These are phyloP conservation scores for Penicillium desertorum DNA, from an alignment of 495 filamentous ascomycete genomes.

Conservation along the genomic window DNA sequence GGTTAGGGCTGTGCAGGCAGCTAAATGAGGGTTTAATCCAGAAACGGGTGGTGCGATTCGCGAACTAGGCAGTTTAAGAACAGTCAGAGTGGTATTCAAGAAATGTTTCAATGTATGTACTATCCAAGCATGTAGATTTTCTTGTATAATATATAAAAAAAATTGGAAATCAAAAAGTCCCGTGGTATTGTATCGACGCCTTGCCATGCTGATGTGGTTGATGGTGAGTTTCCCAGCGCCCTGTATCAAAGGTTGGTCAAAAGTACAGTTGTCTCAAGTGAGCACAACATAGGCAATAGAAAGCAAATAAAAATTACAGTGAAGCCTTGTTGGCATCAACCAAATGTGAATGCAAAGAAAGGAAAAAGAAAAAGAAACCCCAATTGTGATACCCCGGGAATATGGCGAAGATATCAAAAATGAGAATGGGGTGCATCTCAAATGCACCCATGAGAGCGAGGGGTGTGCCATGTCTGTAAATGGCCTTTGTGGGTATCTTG, in stretches of 20 bases:
- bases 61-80: background rate
- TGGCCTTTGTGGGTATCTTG: constrained; percentile 10
- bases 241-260: constrained; percentile 9
- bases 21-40: constrained; percentile 1
- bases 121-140: constrained; percentile 15
- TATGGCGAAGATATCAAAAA: constrained; percentile 10
- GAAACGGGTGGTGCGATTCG: background rate
- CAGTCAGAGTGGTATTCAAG: background rate
- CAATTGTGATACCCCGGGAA: constrained; percentile 3
- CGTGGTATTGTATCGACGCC: constrained; percentile 33
- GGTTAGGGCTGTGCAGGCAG: constrained; percentile 53
- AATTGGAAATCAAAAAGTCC: constrained; percentile 12
- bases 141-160: constrained; percentile 20
- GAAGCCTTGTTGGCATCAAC: background rate
- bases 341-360: constrained; percentile 18
- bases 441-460: constrained; percentile 2
- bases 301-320: constrained; percentile 4
- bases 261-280: constrained; percentile 15
- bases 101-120: constrained; percentile 1
- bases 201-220: constrained; percentile 38
- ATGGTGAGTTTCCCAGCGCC: constrained; percentile 17
- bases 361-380: background rate
- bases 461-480: background rate
- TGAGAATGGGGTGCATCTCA: constrained; percentile 4
- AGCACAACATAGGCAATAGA: constrained; percentile 5